Evolutionary conservation across 2,329 filamentous ascomycete genomes (phyloP), one percentile per base, ranked within the genome.

Genomic region (Aplosporella prunicola): DNA sequence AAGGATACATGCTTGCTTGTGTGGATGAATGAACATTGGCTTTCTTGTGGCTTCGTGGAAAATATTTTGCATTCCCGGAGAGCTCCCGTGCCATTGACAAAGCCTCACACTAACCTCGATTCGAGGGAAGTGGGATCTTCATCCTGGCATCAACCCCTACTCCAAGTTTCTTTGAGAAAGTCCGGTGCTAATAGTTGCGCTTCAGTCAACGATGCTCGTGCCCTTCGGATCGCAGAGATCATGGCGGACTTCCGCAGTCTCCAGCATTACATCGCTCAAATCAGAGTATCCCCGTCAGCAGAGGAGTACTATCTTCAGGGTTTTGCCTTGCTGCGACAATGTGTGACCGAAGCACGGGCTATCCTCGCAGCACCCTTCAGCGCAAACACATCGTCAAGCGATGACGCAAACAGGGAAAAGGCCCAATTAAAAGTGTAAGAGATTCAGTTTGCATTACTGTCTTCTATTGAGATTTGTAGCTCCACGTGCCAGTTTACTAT

Each of bases 231-330:
- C 46, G 65, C 73, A 31, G 76, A 80, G 56, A 68, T 80, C 51
- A 74, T 80, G 62, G 69, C 69, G 45, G 76, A 80, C 58, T 80
- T 75, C 52, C 72, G 74, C 36, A 74, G 72, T 39, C 58, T 78
- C 4, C 71, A 78, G 45, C 56, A 70, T 44, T 73, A 76, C 51
- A 72, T 79, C 40, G 64, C 67, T 20, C 64, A 73, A 43, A 65
- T 74, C 41, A 66, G 68, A 41, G 62, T 66, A 18, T 63, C 64
- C 14, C 64, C 68, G 20, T 62, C 68, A 4, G 60, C 68, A 26
- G 70, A 74, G 36, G 72, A 77, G 44, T 69, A 69, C 52, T 67
- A 72, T 47, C 68, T 74, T 43, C 69, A 76, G 44, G 76, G 75
- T 39, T 78, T 74, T 49, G 62, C 64, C 17, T 56, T 78, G 17